Base-by-base conservation (phyloP, 768 basidiomycete species). In the Udeniomyces megalosporus region DNA sequence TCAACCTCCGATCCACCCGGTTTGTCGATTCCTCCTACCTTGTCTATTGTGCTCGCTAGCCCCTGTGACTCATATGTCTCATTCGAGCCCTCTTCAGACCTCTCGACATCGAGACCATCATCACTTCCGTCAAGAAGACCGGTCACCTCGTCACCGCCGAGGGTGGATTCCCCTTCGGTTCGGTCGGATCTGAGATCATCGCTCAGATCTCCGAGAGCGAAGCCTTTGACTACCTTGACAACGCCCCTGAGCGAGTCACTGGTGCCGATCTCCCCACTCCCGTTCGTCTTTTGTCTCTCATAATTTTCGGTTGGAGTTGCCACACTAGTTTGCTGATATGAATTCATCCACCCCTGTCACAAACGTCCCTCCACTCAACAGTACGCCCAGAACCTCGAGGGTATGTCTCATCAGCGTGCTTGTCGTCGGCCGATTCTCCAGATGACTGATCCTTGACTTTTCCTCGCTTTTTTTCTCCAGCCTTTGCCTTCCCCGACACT, bases 241-340 rank as follows among this genome's bases (percentile, higher is more conserved):
- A 93, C 22, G 91, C 95, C 15, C 88, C 96, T 59, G 95, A 99
- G 79, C 85, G 95, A 66, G 79, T 99, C 67, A 97, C 95, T 66
- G 95, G 95, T 70, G 92, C 95, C 66, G 88, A 99, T 71, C 84
- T 99, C 45, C 93, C 93, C 47, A 99, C 95, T 70, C 95, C 93
- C 58, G 90, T 88, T 63, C 69, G 86, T 70, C 20, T 24, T 54
- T 49, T 20, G 12, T 54, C 44, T 3, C n/a, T 20, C 17, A 44
- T 32, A 5, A 7, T 17, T 42, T 42, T 42, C 38, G 38, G 17
- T 17, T 42, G 17, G 10, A 42, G 17, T 8, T 42, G 17, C 38
- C 8, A 17, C 10, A 42, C 38, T 4, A 3, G 17, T 34, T 38
- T 1, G 1, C 2, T 12, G 35, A 42, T 22, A 24, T 45, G 24